A percentile compares a stretch with the other conserved stretches of the same genome.
Evolutionary conservation across 2,329 filamentous ascomycete genomes (phyloP).

Genomic region (Tolypocladium endophyticum): DNA sequence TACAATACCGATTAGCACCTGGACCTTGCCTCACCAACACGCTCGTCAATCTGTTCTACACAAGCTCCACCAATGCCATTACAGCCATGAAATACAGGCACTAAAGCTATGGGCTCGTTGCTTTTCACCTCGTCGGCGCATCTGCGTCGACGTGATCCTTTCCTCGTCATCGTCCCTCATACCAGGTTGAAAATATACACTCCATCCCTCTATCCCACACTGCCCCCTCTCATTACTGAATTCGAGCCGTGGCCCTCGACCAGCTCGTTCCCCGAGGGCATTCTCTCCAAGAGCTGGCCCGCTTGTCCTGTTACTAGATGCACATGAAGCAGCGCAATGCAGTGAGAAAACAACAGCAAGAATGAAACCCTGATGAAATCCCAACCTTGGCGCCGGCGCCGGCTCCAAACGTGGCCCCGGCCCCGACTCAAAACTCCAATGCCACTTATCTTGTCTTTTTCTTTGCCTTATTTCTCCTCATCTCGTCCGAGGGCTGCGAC

Average conservation of each 20-base stretch:
- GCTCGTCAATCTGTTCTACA: conserved; percentile 1
- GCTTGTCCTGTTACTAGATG: conserved; percentile 4
- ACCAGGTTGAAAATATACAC: conserved; percentile 1
- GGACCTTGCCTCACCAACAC: background rate
- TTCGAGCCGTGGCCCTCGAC: background rate
- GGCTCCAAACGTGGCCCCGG: conserved; percentile 19
- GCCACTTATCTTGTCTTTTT: conserved; percentile 2
- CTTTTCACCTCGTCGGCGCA: background rate
- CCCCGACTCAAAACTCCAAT: conserved; percentile 19
- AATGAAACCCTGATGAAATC: conserved; percentile 9
- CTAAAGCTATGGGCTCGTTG: background rate
- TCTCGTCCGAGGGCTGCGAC: background rate
- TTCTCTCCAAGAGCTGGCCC: background rate
- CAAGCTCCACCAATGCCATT: background rate
- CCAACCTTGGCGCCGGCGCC: conserved; percentile 9
- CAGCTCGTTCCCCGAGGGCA: background rate
- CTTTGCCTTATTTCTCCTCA: background rate
- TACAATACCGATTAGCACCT: background rate
- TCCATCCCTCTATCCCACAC: background rate
- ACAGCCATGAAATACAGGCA: background rate
- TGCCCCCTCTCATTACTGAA: background rate
- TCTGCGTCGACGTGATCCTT: background rate
- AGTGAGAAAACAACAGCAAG: conserved; percentile 7
- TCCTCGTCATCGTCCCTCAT: conserved; percentile 1
- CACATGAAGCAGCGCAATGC: conserved; percentile 9